Evolutionary conservation across 768 basidiomycete species (phyloP), one percentile per base, ranked within the genome.

Genomic region (Hericium erinaceus): DNA sequence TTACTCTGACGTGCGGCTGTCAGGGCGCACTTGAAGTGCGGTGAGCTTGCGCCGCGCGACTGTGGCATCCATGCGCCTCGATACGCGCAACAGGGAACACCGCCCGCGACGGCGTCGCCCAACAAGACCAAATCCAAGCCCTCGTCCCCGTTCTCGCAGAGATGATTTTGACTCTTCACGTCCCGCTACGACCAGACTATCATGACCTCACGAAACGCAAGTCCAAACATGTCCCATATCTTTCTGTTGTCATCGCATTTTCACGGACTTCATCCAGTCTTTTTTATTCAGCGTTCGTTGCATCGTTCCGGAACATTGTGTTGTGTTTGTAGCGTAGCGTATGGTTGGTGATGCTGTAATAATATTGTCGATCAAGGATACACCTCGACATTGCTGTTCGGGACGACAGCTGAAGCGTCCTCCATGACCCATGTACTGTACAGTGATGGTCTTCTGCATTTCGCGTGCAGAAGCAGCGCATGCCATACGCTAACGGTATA

Each of bases 1-100:
- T 18, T 22, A 18, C 18, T 39, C 11, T 50, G 22, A 10, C 22
- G 11, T 24, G 7, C 51, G 38, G 41, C 63, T 48, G 44, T 6
- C 64, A 89, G 90, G 64, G 80, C 87, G n/a, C 91, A 94, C 66
- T 77, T 89, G 61, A 92, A 91, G 67, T 94, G 92, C 64, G 91
- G 90, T 16, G 91, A 94, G 67, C 65, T 80, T 49, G 90, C 91
- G 12, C 90, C 91, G 10, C 75, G 78, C 55, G 85, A 92, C 69
- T 92, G 91, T 64, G 89, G 87, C 18, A 56, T 82, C n/a, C 81
- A 79, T 40, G 74, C 76, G 20, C 52, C 61, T 15, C 48, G 55
- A 15, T 26, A 56, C 5, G 13, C 22, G n/a, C 38, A 18, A 16
- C 51, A 39, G 4, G 18, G 40, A 8, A n/a, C 58, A 3, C 53